Evolutionary conservation across 257 asterid species (phyloP).

Genomic region (Ophiorrhiza pumila): DNA sequence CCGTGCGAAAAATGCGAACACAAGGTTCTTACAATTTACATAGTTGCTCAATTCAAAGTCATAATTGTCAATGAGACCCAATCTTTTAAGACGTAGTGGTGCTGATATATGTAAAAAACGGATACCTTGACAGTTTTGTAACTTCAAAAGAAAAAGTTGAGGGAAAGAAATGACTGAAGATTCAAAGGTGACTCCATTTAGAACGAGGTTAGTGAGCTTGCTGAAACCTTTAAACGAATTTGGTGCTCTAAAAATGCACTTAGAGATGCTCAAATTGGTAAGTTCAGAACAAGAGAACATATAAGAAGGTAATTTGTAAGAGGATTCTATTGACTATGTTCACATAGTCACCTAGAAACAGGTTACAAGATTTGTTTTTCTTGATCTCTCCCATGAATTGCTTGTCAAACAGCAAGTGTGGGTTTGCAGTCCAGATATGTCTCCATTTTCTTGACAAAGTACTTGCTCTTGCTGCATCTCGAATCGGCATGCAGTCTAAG

Average conservation of each 20-base stretch:
- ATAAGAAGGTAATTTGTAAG: background rate
- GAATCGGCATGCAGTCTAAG: conserved; percentile 10
- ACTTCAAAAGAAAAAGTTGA: background rate
- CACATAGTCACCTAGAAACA: too few relatives aligned
- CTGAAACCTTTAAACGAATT: background rate
- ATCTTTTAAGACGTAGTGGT: background rate
- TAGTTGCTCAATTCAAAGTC: background rate
- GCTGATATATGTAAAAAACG: background rate
- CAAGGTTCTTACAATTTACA: background rate
- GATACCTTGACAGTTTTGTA: background rate
- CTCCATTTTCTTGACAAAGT: conserved; percentile 28
- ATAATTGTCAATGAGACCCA: background rate
- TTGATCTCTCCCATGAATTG: background rate
- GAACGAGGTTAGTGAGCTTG: background rate
- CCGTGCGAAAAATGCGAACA: fast-evolving
- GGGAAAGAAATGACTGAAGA: background rate
- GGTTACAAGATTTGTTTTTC: background rate
- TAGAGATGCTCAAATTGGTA: background rate
- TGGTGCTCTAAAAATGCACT: background rate
- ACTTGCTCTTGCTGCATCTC: conserved; percentile 29
- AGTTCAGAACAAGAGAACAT: background rate
- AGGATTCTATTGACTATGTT: conserved; percentile 1
- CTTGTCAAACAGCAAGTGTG: conserved; percentile 10
- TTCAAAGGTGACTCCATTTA: background rate
- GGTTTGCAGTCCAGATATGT: conserved; percentile 13